These are phyloP conservation scores for Naganishia vishniacii DNA, from an alignment of 768 basidiomycete genomes.

Conservation along the genomic window DNA sequence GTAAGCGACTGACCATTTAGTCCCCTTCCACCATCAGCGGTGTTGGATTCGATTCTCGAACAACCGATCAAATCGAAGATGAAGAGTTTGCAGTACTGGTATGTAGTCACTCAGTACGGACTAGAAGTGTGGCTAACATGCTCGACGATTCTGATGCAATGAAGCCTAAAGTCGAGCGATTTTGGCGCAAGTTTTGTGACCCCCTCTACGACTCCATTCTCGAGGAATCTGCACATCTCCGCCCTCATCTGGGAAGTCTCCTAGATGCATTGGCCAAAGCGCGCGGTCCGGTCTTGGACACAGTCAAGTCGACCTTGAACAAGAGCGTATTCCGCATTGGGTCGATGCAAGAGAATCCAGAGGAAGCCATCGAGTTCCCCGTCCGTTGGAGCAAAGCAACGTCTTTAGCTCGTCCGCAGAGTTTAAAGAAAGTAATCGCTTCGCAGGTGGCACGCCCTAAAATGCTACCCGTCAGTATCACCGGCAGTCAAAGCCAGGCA, in stretches of 20 bases:
- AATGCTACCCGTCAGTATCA: conserved; percentile 37
- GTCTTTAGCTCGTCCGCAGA: conserved; percentile 61
- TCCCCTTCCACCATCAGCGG: conserved; percentile 2
- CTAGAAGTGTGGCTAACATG: background rate
- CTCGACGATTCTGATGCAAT: background rate
- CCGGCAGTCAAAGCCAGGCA: conserved; percentile 20
- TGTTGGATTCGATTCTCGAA: conserved; percentile 37
- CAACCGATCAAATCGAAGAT: conserved; percentile 31
- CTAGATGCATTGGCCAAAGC: conserved; percentile 61
- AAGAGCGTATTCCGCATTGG: conserved; percentile 71
- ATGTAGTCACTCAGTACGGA: conserved; percentile 14
- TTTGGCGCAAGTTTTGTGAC: conserved; percentile 54
- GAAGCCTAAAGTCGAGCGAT: conserved; percentile 69
- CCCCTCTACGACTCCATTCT: conserved; percentile 33
- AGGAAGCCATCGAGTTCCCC: conserved; percentile 68
- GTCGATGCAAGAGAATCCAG: conserved; percentile 60
- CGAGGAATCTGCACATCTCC: conserved; percentile 31
- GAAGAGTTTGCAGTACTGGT: conserved; percentile 53
- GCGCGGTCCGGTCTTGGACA: conserved; percentile 50
- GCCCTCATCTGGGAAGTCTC: conserved; percentile 50
- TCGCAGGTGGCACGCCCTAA: conserved; percentile 38
- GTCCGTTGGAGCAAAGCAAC: conserved; percentile 79
- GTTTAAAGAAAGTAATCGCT: conserved; percentile 62
- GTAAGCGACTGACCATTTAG: conserved; percentile 4
- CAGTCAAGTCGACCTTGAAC: conserved; percentile 62